Base-by-base conservation (phyloP, 345 rosid genomes). In the Salix arbutifolia region DNA sequence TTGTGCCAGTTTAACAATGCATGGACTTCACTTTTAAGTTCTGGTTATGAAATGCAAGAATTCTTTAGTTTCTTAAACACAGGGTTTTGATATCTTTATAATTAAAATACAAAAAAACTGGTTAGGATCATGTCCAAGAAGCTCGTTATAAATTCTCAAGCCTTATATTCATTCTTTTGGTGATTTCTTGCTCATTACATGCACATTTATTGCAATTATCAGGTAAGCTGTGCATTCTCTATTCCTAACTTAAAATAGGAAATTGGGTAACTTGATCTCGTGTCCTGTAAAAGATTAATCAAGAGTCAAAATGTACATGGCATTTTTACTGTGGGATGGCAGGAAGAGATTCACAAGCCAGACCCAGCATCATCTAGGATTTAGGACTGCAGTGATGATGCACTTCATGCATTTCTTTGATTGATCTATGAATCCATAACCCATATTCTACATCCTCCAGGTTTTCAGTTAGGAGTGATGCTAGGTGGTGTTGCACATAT, bases 401-500 rank as follows among this genome's bases (percentile, higher is more conserved):
- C 37, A 38, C 26, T 52, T 38, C 53, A 37, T 35, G 42, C 65
- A 53, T 61, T 31, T 44, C 5, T 61, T 48, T 64, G 26, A 62
- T 53, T n/a, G 19, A 67, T n/a, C 33, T 46, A 67, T 69, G 25
- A 50, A 69, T 56, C 56, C 30, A 28, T 72, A 11, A 71, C n/a
- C 18, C 69, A 26, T 71, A 44, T 52, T 73, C 31, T 75, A 60
- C 46, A 33, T 69, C 74, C 69, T 68, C 58, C 79, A 91, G 95
- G 92, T 89, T 91, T 82, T 83, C 95, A 16, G 88, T 89, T 72
- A 81, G 86, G 65, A 87, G 83, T 70, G 86, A 91, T 79, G 85
- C 72, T 68, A 82, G 80, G 82, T 91, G 95, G 95, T 83, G 86
- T 78, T 91, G 95, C 83, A 91, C 92, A 40, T 88, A 89, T 77